Conservation (phyloP, 1,284 basidiomycete species). For the Fistulinella cinereoalba region DNA sequence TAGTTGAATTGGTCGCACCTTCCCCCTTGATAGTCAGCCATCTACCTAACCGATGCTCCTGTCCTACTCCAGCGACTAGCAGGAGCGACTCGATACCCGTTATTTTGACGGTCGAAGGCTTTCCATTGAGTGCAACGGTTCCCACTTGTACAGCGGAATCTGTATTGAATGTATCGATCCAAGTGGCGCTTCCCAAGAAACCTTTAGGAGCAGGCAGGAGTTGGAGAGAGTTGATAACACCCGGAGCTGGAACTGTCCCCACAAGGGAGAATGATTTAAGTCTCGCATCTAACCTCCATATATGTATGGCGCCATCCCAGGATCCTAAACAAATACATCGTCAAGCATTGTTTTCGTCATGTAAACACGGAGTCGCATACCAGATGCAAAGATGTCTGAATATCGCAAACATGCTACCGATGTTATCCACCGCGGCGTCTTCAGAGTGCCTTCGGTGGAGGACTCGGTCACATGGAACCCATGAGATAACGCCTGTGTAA, state of each 20-base stretch:
- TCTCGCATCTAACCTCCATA: conserved; percentile 85
- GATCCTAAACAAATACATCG: conserved; percentile 58
- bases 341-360: conserved; percentile 1
- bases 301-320: conserved; percentile 84
- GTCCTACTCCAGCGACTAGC: conserved; percentile 77
- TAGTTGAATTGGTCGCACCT: conserved; percentile 69
- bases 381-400: conserved; percentile 89
- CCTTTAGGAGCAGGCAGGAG: conserved; percentile 62
- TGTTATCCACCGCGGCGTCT: conserved; percentile 89
- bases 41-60: conserved; percentile 86
- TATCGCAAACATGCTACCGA: conserved; percentile 80
- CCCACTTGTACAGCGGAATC: not conserved
- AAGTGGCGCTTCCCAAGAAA: conserved; percentile 31
- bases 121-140: not conserved
- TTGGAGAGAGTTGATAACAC: conserved; percentile 90
- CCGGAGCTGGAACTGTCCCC: conserved; percentile 62
- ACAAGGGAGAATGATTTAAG: conserved; percentile 74
- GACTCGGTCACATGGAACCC: conserved; percentile 73
- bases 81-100: conserved; percentile 46
- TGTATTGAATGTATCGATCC: conserved; percentile 7
- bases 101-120: conserved; percentile 13
- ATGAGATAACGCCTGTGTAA: conserved; percentile 81
- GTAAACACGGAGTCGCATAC: conserved; percentile 40
- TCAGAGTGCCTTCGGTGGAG: conserved; percentile 70
- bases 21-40: conserved; percentile 79